phyloP scores from a whole-genome alignment of 352 stramenopile species.

The Globisporangium recalcitrans region DNA sequence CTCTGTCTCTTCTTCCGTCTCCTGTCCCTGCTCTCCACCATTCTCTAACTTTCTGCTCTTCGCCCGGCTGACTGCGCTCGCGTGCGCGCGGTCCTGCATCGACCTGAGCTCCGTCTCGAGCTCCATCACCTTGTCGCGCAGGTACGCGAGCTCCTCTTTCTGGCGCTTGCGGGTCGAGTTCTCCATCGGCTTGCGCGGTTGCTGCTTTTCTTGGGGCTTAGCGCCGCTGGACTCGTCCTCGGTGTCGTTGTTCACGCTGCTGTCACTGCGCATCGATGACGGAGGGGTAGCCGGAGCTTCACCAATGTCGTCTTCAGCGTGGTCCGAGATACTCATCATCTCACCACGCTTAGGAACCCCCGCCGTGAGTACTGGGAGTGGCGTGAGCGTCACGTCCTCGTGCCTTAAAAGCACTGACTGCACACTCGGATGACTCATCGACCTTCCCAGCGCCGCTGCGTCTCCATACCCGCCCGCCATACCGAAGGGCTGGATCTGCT shows the following conservation, averaged over 20 bases:
- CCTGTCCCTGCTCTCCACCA: conserved; percentile 2
- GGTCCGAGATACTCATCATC: too few species aligned
- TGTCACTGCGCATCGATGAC: neutral
- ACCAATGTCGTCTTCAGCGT: neutral
- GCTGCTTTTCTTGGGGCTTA: neutral
- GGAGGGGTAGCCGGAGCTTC: neutral
- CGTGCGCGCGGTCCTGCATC: conserved; percentile 4
- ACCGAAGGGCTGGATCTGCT: neutral
- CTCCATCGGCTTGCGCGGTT: conserved; percentile 26
- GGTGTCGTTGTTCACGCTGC: conserved; percentile 1
- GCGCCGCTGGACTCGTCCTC: neutral
- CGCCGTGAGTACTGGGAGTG: neutral
- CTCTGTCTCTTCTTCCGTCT: conserved; percentile 3
- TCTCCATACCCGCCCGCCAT: neutral
- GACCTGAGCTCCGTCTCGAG: conserved; percentile 33
- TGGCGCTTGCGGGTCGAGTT: conserved; percentile 50
- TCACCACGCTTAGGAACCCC: too few species aligned
- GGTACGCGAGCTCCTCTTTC: conserved; percentile 50
- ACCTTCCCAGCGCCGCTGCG: neutral
- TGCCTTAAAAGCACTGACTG: neutral
- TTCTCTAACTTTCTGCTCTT: neutral
- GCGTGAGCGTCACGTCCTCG: neutral
- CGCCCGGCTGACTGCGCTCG: neutral
- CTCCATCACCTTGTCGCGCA: conserved; percentile 36
- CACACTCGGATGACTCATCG: neutral